Evolutionary conservation across 2,329 filamentous ascomycete species (phyloP).

Genomic region (Colletotrichum sp.): DNA sequence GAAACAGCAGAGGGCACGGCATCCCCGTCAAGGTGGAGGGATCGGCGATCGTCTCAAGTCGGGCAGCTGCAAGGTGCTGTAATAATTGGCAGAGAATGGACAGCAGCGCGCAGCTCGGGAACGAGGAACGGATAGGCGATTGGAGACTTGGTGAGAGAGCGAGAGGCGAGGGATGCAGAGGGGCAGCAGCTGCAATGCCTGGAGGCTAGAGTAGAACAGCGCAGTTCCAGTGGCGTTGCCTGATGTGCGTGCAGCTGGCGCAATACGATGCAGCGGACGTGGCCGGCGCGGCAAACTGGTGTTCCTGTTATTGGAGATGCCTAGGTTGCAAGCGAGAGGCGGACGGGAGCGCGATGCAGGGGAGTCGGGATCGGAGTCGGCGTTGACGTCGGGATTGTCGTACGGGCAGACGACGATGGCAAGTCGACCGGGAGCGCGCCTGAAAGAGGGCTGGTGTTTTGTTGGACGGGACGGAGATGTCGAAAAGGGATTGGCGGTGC

Average conservation of each 20-base stretch:
- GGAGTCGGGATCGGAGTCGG: background rate
- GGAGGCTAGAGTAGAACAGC: background rate
- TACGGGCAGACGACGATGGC: background rate
- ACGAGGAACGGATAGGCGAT: background rate
- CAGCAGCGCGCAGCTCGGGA: background rate
- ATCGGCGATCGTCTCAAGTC: slow-evolving; percentile 20
- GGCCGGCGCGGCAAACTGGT: background rate
- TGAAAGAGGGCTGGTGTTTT: background rate
- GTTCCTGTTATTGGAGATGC: background rate
- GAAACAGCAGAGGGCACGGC: slow-evolving; percentile 1
- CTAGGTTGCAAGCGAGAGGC: background rate
- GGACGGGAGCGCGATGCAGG: background rate
- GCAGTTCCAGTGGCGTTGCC: background rate
- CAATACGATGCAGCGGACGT: background rate
- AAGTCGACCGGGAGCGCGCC: background rate
- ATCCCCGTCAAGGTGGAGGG: slow-evolving; percentile 4
- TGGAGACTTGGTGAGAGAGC: background rate
- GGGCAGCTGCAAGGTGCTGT: background rate
- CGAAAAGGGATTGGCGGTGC: background rate
- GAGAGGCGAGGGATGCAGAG: background rate
- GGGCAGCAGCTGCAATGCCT: background rate
- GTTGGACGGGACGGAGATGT: background rate
- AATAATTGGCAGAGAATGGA: background rate
- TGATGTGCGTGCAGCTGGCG: background rate
- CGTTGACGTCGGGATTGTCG: background rate